These are phyloP conservation scores for Hypoxylon subgilvum DNA, from an alignment of 495 filamentous ascomycete genomes.

Conservation along the genomic window DNA sequence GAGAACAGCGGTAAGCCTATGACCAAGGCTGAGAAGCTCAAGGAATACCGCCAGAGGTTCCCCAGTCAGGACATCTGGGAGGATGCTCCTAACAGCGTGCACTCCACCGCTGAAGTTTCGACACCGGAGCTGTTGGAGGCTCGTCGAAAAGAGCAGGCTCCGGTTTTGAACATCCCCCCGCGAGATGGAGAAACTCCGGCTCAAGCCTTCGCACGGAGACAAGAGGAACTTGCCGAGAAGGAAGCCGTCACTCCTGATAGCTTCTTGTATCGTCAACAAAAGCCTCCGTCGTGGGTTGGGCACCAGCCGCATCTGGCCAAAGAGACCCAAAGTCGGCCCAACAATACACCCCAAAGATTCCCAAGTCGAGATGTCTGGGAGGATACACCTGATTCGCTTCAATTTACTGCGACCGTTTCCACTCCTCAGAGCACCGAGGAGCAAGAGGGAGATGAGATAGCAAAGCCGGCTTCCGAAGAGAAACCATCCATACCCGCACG, in stretches of 20 bases:
- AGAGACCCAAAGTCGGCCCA: slow-evolving; percentile 50
- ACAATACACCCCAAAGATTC: slow-evolving; percentile 71
- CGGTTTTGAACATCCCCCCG: slow-evolving; percentile 31
- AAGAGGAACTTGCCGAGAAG: slow-evolving; percentile 61
- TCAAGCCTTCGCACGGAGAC: slow-evolving; percentile 59
- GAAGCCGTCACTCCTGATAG: slow-evolving; percentile 49
- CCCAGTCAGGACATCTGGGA: slow-evolving; percentile 97
- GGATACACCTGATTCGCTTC: slow-evolving; percentile 83
- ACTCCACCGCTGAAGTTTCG: slow-evolving; percentile 82
- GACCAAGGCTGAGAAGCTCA: slow-evolving; percentile 58
- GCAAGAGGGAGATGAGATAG: slow-evolving; percentile 36
- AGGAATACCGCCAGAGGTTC: slow-evolving; percentile 73
- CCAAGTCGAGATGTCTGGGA: slow-evolving; percentile 98
- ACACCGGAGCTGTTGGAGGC: slow-evolving; percentile 70
- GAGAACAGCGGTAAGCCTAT: slow-evolving; percentile 60
- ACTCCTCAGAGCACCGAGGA: slow-evolving; percentile 62
- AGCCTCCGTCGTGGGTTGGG: slow-evolving; percentile 53
- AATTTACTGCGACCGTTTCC: slow-evolving; percentile 79
- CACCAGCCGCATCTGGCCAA: slow-evolving; percentile 49
- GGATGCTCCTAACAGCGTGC: slow-evolving; percentile 86
- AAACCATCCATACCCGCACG: slow-evolving; percentile 54
- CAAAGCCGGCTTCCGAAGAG: slow-evolving; percentile 39
- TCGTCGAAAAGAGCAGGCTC: slow-evolving; percentile 39
- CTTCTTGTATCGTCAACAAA: slow-evolving; percentile 54
- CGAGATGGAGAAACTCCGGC: slow-evolving; percentile 55